These are phyloP conservation scores for Pseudogymnoascus sp. DNA, from an alignment of 2,329 filamentous ascomycete species.

Conservation along the genomic window DNA sequence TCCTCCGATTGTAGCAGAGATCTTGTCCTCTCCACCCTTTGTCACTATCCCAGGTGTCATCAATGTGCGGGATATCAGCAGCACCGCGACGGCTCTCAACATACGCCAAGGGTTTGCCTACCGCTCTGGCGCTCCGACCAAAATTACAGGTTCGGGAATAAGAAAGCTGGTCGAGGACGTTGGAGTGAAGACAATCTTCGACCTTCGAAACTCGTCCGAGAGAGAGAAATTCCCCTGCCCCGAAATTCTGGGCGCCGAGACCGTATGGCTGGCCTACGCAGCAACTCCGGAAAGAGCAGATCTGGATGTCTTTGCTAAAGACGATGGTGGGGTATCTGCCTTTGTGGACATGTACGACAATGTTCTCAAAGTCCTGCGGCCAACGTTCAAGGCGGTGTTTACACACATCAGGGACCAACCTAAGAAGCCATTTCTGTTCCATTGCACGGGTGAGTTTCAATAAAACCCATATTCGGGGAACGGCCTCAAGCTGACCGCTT, in stretches of 20 bases:
- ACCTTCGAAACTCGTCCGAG: constrained; percentile 40
- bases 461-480: background rate
- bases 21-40: constrained; percentile 15
- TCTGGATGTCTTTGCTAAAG: constrained; percentile 34
- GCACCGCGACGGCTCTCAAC: constrained; percentile 6
- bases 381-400: constrained; percentile 37
- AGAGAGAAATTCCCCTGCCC: constrained; percentile 36
- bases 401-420: constrained; percentile 40
- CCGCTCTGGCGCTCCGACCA: constrained; percentile 14
- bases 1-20: background rate
- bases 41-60: constrained; percentile 12
- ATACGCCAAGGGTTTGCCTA: constrained; percentile 9
- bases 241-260: constrained; percentile 35
- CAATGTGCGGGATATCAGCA: constrained; percentile 15
- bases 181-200: constrained; percentile 33
- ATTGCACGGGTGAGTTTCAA: constrained; percentile 42
- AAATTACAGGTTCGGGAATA: constrained; percentile 10
- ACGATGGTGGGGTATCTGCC: constrained; percentile 36
- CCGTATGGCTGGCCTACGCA: constrained; percentile 34
- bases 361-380: constrained; percentile 35
- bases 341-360: constrained; percentile 40
- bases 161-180: background rate
- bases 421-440: constrained; percentile 38
- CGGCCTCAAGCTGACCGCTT: background rate
- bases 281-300: constrained; percentile 27